Base-by-base conservation (phyloP, 2,329 filamentous ascomycete species). In the Fusarium armeniacum region DNA sequence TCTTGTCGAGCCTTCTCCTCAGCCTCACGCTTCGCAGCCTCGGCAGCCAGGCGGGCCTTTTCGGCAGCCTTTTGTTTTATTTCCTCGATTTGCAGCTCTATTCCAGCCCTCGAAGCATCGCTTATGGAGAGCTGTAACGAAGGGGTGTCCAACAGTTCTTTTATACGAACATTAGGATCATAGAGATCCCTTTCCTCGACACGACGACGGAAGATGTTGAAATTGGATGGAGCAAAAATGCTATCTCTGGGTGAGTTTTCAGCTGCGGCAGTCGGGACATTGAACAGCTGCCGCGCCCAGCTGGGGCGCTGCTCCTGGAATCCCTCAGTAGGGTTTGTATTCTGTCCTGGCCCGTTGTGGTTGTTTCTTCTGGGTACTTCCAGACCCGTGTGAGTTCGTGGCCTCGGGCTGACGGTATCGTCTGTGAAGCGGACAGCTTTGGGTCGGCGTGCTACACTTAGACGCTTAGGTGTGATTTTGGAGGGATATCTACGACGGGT, bases 401-500 rank as follows among this genome's bases (percentile, higher is more conserved):
- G 73, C 44, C 56, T 75, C 18, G 76, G 76, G 32, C 69, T 73
- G 5, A 70, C 40, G 2, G 74, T 78, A 20, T 59, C 68, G 15
- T 78, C 76, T 9, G 68, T 73, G 55, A 79, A 79, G 18, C 76
- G 76, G 20, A 79, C 77, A 38, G 58, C 54, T 58, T 76, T 78
- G 26, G 75, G 75, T 26, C 70, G 60, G 22, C 71, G 70, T 20
- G 47, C 65, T 62, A 70, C 69, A 22, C 65, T 61, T 33, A 76
- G 68, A 30, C 76, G 70, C 55, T 76, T 77, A 6, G 76, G 76
- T 4, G 69, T 67, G 15, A 32, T 28, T 49, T 36, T 65, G 3
- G 60, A 64, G 13, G 56, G 43, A 15, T 68, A 59, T 32, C 67
- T 73, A 20, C 65, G 69, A 53, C 74, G 74, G 44, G 72, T 73